Evolutionary conservation across 1,284 basidiomycete species (phyloP).

Genomic region (Neonothopanus nambi): DNA sequence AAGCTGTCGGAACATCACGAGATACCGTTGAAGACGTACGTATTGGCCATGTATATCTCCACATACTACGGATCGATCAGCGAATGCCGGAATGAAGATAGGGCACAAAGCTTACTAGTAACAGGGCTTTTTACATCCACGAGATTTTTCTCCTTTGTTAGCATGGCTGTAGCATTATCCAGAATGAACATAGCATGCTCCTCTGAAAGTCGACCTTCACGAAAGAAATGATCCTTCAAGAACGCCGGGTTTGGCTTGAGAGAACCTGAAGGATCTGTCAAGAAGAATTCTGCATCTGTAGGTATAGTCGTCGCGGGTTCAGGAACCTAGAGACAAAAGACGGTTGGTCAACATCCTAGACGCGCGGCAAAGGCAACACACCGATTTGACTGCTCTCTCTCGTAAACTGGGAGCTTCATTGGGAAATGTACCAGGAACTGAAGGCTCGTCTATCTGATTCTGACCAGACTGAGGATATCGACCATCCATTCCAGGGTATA

Average conservation of each 20-base stretch:
- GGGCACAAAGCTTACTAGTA: conserved; percentile 66
- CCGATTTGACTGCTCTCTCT: conserved; percentile 6
- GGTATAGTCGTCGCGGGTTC: conserved; percentile 71
- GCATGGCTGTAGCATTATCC: conserved; percentile 71
- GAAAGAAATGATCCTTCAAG: conserved; percentile 91
- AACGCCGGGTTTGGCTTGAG: conserved; percentile 78
- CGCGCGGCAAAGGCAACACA: background rate
- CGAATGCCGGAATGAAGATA: conserved; percentile 11
- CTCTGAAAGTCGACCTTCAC: conserved; percentile 86
- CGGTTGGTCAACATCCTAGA: background rate
- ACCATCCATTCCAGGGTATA: background rate
- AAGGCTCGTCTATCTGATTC: conserved; percentile 3
- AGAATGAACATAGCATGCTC: conserved; percentile 90
- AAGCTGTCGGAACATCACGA: conserved; percentile 13
- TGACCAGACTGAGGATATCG: background rate
- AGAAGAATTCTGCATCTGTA: conserved; percentile 75
- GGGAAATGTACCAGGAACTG: background rate
- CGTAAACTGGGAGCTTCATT: background rate
- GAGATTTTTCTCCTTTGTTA: conserved; percentile 85
- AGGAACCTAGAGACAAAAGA: conserved; percentile 51
- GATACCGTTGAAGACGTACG: conserved; percentile 50
- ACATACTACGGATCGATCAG: conserved; percentile 61
- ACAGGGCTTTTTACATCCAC: conserved; percentile 89
- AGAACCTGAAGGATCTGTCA: conserved; percentile 33
- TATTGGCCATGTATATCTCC: conserved; percentile 99